These are phyloP conservation scores for Chlamydomonas reinhardtii DNA, from an alignment of 163 green algal genomes.

Conservation along the genomic window DNA sequence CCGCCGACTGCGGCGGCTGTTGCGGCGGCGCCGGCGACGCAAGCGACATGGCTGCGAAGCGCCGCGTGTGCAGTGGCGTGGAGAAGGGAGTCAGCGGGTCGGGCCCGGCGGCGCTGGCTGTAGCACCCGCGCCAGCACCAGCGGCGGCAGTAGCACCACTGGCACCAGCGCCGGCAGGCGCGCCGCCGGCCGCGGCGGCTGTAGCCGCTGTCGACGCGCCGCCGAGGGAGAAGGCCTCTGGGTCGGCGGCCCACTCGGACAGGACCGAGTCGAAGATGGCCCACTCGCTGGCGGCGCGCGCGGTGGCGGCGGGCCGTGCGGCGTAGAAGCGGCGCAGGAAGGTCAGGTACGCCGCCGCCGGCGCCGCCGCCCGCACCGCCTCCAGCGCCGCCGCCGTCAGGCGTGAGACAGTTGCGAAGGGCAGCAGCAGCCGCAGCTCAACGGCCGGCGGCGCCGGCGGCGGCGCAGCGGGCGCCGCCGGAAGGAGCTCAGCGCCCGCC, in stretches of 20 bases:
- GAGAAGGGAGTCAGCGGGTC: slow-evolving; percentile 13
- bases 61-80: slow-evolving; percentile 38
- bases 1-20: too few species aligned
- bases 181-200: neutral
- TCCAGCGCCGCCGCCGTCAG: slow-evolving; percentile 9
- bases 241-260: slow-evolving; percentile 52
- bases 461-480: neutral
- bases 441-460: neutral
- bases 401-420: neutral
- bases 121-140: slow-evolving; percentile 1
- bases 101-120: neutral
- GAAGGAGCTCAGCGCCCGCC: neutral
- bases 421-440: slow-evolving; percentile 27
- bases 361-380: slow-evolving; percentile 42
- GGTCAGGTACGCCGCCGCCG: slow-evolving; percentile 18
- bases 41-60: slow-evolving; percentile 50
- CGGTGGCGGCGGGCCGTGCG: slow-evolving; percentile 33
- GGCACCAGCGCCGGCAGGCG: slow-evolving; percentile 4
- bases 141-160: too few species aligned
- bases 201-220: neutral
- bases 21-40: slow-evolving; percentile 14
- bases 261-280: slow-evolving; percentile 50
- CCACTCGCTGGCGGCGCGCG: slow-evolving; percentile 54
- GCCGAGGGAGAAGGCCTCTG: neutral
- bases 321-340: slow-evolving; percentile 43